Evolutionary conservation across 345 rosid genomes (phyloP), one percentile per base, ranked within the genome.

Genomic region (Syzygium jambos): DNA sequence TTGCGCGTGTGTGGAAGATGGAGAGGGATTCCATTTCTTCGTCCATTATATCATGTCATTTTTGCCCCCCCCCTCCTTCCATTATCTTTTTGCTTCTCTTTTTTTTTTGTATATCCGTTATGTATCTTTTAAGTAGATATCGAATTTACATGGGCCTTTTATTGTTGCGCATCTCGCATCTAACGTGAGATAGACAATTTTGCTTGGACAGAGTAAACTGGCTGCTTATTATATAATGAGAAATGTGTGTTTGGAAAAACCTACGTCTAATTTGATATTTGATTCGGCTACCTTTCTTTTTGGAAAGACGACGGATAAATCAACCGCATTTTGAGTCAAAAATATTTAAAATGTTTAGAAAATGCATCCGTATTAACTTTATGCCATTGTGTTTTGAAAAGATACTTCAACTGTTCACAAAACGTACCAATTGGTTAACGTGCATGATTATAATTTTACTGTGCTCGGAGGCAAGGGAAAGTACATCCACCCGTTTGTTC

Each of bases 331-430:
- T 29, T 15, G 41, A 1, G 38, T 63, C 2, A 63, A 63, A 16
- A 10, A 6, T 30, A 30, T 68, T 30, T 68, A 0, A 16, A 16
- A 30, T 21, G 10, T 8, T 16, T 34, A 9, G 13, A 68, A 65
- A 68, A 34, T 68, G 25, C 46, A 68, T 34, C 16, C 8, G 12
- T 30, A 30, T 30, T 16, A 17, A 17, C 43, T 30, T n/a, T n/a
- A 57, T 25, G 0, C 0, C 0, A 1, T 11, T 0, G 0, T 25
- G 15, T 59, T 59, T 25, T 0, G 7, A 59, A 59, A 59, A 59
- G 0, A 59, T 59, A 10, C 29, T 59, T 11, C 0, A 59, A 25
- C 27, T 59, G 15, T 11, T 27, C 27, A 0, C 0, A 27, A 27
- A 11, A 0, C 11, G 7, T 27, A 59, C 7, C 12, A 59, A 27